Base-by-base conservation (phyloP, 768 basidiomycete species). In the Pulveroboletus frians region DNA sequence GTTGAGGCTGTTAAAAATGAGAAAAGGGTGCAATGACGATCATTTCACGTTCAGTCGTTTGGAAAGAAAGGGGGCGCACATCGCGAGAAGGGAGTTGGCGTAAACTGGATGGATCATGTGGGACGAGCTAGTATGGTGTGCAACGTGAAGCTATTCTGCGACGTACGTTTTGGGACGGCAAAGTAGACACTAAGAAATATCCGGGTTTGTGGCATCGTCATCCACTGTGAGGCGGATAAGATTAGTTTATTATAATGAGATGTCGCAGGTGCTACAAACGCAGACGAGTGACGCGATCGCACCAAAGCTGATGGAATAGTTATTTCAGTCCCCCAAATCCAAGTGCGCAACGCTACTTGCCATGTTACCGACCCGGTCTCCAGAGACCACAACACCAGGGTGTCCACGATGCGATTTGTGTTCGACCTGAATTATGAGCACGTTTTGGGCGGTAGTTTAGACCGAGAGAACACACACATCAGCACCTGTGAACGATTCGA, bases 401-500 rank as follows among this genome's bases (percentile, higher is more conserved):
- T 35, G 36, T 58, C 61, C 9, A 62, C 41, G n/a, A 61, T 57
- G 14, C 52, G 59, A 34, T 51, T 52, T n/a, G 61, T 61, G 13
- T 59, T 63, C 21, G 31, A 43, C 13, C 10, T n/a, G 11, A 32
- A 11, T 30, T 9, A 37, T 37, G 5, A 51, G 29, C 9, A 17
- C 20, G 14, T 15, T 41, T 14, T 1, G 10, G 17, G 3, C 15
- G 23, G 7, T 1, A 1, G 10, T 26, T 2, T 34, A 8, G 5
- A 41, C 14, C 31, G 2, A 11, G 31, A 34, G 10, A 8, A 36
- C 23, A 48, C 61, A 21, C 38, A 74, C 75, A 66, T 67, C 40
- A 70, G 58, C 40, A 69, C 51, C 29, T 59, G 52, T 31, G 70
- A 75, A 26, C 71, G 67, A 30, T 68, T 74, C 26, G 58, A 62